phyloP scores from a whole-genome alignment of 768 basidiomycete species.

The Naganishia friedmannii region DNA sequence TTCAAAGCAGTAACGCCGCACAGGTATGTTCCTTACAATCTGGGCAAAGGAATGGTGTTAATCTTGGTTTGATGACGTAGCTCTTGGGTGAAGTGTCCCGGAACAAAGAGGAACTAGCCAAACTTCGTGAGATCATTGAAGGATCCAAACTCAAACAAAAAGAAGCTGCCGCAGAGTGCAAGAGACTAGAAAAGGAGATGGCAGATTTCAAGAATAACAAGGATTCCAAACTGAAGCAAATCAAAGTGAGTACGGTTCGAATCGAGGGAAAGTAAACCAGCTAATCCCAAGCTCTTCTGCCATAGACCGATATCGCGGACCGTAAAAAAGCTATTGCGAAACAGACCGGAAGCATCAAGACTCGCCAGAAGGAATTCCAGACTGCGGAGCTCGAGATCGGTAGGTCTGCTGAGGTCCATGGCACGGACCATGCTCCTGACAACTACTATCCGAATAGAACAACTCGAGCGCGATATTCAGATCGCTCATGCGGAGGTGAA shows the following conservation, averaged over 20 bases:
- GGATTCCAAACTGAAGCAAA: constrained; percentile 89
- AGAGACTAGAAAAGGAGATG: constrained; percentile 93
- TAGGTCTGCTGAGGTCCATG: constrained; percentile 51
- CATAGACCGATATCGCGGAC: constrained; percentile 69
- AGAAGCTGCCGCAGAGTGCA: constrained; percentile 70
- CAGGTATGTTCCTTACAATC: constrained; percentile 59
- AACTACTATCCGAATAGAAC: constrained; percentile 57
- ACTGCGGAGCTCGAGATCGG: constrained; percentile 83
- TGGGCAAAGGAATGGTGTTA: background rate
- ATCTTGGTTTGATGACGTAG: constrained; percentile 54
- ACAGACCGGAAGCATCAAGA: constrained; percentile 75
- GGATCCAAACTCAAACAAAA: constrained; percentile 73
- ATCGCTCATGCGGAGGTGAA: constrained; percentile 56
- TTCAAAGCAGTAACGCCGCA: constrained; percentile 83
- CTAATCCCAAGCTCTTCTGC: background rate
- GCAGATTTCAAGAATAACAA: constrained; percentile 98
- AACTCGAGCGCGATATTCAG: constrained; percentile 72
- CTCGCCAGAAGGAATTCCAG: constrained; percentile 83
- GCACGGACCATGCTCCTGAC: background rate
- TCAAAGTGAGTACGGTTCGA: constrained; percentile 81
- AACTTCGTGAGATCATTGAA: constrained; percentile 46
- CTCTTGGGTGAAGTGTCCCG: constrained; percentile 74
- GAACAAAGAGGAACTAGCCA: constrained; percentile 63
- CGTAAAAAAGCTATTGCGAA: constrained; percentile 79
- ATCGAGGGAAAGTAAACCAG: no score